phyloP scores from a whole-genome alignment of 805 yeast species.

The Schizosaccharomyces lindneri region DNA sequence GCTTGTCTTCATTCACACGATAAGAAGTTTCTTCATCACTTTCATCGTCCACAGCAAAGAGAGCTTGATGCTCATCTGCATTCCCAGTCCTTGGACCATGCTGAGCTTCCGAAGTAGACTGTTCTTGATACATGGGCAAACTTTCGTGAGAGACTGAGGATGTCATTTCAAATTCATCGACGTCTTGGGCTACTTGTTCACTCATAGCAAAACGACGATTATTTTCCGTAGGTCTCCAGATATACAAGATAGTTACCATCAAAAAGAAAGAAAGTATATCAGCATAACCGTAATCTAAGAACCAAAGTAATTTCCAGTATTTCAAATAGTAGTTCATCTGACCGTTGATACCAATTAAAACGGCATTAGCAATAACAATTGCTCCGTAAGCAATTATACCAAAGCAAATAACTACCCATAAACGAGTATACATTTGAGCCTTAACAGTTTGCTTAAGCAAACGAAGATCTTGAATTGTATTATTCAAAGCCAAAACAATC shows the following conservation, averaged over 20 bases:
- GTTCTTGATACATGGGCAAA: neutral
- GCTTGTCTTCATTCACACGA: neutral
- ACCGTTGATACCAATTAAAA: constrained; percentile 39
- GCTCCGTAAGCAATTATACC: constrained; percentile 48
- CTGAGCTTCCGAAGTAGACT: neutral
- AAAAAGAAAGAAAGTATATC: constrained; percentile 64
- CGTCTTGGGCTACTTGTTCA: constrained; percentile 63
- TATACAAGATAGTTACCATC: constrained; percentile 58
- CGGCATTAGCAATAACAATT: constrained; percentile 40
- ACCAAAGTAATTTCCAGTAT: constrained; percentile 69
- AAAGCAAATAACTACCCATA: constrained; percentile 38
- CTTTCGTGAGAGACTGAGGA: constrained; percentile 1
- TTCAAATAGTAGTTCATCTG: neutral
- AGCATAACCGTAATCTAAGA: constrained; percentile 85
- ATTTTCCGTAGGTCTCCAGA: constrained; percentile 95
- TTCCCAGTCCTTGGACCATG: neutral
- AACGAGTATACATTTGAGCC: constrained; percentile 56
- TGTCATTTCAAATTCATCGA: constrained; percentile 40
- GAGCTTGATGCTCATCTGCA: neutral
- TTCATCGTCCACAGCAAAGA: constrained; percentile 3
- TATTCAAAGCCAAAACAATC: constrained; percentile 46
- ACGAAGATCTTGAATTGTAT: constrained; percentile 45
- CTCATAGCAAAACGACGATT: constrained; percentile 87
- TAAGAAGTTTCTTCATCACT: neutral
- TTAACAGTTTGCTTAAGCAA: constrained; percentile 83